These are phyloP conservation scores for Rheum nobile DNA, from an alignment of 148 eudicot genomes.

Conservation along the genomic window DNA sequence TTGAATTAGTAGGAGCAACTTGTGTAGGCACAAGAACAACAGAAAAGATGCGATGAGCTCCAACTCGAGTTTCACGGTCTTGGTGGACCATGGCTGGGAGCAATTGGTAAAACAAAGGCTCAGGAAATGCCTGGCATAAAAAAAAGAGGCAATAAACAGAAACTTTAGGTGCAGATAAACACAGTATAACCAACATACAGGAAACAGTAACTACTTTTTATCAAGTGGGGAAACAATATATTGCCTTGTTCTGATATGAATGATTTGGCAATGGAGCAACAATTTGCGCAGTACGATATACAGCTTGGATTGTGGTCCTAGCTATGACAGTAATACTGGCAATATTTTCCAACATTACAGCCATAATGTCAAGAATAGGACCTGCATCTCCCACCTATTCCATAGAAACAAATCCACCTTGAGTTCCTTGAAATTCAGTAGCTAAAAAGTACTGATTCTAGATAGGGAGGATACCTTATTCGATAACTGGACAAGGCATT, in stretches of 20 bases:
- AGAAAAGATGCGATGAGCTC: constrained; percentile 83
- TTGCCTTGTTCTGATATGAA: constrained; percentile 70
- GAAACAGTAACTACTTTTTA: neutral
- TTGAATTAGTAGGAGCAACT: constrained; percentile 48
- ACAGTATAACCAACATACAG: neutral
- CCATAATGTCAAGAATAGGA: constrained; percentile 87
- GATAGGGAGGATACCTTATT: constrained; percentile 35
- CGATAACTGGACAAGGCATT: constrained; percentile 64
- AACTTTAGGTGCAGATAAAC: constrained; percentile 3
- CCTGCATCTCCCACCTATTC: constrained; percentile 97
- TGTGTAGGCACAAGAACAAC: constrained; percentile 97
- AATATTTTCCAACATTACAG: constrained; percentile 78
- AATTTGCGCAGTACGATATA: constrained; percentile 88
- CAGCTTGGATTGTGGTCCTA: constrained; percentile 73
- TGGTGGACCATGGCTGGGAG: constrained; percentile 92
- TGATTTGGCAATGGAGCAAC: constrained; percentile 76
- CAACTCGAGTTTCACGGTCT: constrained; percentile 84
- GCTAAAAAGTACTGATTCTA: neutral
- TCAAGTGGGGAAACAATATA: constrained; percentile 4
- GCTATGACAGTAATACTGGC: constrained; percentile 63
- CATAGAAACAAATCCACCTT: neutral
- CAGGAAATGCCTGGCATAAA: constrained; percentile 76
- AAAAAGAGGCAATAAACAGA: neutral
- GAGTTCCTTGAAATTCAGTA: neutral
- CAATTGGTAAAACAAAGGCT: constrained; percentile 83